These are phyloP conservation scores for Henckelia pumila DNA, from an alignment of 257 asterid species.

Conservation along the genomic window DNA sequence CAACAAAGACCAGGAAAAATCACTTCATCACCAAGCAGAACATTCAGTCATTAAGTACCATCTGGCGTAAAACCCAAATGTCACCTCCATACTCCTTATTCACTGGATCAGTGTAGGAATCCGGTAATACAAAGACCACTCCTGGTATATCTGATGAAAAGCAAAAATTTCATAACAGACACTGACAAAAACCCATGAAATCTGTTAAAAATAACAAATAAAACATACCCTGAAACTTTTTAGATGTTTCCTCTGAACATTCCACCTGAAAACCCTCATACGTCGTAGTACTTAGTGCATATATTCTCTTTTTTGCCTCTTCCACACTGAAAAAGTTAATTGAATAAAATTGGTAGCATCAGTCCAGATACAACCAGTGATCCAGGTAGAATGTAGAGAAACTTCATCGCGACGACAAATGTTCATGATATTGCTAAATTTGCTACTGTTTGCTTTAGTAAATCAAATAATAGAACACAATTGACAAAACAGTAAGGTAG, in stretches of 20 bases:
- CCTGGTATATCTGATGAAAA: conserved; percentile 54
- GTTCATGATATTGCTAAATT: neutral
- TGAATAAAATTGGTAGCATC: neutral
- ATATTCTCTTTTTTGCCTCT: conserved; percentile 91
- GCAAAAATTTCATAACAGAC: conserved; percentile 21
- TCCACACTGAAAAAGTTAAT: conserved; percentile 58
- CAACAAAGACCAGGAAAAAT: conserved; percentile 2
- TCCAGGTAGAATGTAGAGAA: conserved; percentile 8
- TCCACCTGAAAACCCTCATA: conserved; percentile 87
- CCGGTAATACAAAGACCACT: conserved; percentile 88
- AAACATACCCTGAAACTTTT: conserved; percentile 69
- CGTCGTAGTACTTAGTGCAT: conserved; percentile 85
- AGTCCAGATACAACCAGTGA: neutral
- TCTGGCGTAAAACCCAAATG: conserved; percentile 15
- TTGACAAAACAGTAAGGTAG: neutral
- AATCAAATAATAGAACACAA: neutral
- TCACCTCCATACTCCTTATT: conserved; percentile 95
- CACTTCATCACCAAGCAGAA: conserved; percentile 2
- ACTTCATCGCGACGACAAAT: neutral
- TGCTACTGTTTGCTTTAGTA: neutral
- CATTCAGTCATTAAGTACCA: conserved; percentile 10
- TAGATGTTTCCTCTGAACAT: conserved; percentile 78
- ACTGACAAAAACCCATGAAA: conserved; percentile 13
- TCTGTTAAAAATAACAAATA: conserved; percentile 11
- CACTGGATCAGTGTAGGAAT: conserved; percentile 87